These are phyloP conservation scores for Fusarium proliferatum DNA, from an alignment of 2,329 filamentous ascomycete species.

Conservation along the genomic window DNA sequence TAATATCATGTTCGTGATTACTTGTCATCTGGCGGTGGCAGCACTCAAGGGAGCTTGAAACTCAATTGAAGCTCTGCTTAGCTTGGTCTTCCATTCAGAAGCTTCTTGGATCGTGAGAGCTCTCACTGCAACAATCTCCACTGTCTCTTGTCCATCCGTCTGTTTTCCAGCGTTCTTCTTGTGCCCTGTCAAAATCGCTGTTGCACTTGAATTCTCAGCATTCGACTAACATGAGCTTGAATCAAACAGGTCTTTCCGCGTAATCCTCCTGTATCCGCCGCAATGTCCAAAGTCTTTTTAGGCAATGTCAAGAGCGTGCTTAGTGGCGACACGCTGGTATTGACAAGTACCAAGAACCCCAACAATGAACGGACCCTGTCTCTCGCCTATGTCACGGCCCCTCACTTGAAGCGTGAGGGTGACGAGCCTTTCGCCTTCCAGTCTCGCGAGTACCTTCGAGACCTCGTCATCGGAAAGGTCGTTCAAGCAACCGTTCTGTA, in stretches of 20 bases:
- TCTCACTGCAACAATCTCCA: neutral
- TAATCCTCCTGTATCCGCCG: conserved; percentile 43
- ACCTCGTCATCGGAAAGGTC: conserved; percentile 84
- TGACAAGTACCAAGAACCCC: conserved; percentile 84
- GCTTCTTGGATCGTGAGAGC: neutral
- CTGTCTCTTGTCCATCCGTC: neutral
- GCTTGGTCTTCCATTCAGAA: neutral
- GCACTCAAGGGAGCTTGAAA: conserved; percentile 19
- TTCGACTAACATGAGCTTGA: conserved; percentile 28
- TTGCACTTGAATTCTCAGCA: neutral
- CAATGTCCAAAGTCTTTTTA: conserved; percentile 66
- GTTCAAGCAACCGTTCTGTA: conserved; percentile 89
- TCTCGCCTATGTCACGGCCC: conserved; percentile 91
- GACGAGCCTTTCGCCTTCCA: conserved; percentile 95
- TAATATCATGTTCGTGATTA: neutral
- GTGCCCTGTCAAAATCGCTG: neutral
- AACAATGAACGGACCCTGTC: conserved; percentile 87
- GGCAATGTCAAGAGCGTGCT: conserved; percentile 92
- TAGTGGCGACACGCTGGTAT: conserved; percentile 90
- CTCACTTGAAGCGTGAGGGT: conserved; percentile 85
- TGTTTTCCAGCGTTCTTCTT: neutral
- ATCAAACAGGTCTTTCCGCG: conserved; percentile 33
- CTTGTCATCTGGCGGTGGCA: conserved; percentile 35
- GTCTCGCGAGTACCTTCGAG: conserved; percentile 91
- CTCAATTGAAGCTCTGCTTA: conserved; percentile 14